These are phyloP conservation scores for Epichloe gansuensis DNA, from an alignment of 2,329 filamentous ascomycete genomes.

Conservation along the genomic window DNA sequence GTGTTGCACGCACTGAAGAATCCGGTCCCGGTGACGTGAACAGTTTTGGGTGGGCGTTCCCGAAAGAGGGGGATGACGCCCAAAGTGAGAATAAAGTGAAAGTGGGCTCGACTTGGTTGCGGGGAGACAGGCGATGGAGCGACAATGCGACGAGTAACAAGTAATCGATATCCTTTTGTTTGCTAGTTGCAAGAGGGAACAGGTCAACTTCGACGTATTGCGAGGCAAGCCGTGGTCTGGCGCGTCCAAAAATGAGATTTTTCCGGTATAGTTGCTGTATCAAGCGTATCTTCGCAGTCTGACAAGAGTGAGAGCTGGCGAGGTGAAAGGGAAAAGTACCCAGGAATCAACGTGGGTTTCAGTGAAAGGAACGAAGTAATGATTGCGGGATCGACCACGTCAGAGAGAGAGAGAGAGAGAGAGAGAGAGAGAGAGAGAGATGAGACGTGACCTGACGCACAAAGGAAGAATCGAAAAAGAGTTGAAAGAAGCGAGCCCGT, in stretches of 20 bases:
- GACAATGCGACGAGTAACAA: not conserved
- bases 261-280: not conserved
- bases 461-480: conserved; percentile 15
- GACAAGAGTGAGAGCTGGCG: not conserved
- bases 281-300: not conserved
- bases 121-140: not conserved
- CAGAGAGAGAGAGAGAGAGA: conserved; percentile 8
- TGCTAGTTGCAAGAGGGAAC: conserved; percentile 13
- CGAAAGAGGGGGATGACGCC: not conserved
- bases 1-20: conserved; percentile 6
- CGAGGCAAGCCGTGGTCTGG: not conserved
- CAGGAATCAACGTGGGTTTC: conserved; percentile 5
- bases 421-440: conserved; percentile 10
- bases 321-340: not conserved
- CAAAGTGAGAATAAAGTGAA: conserved; percentile 4
- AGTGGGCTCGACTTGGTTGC: not conserved
- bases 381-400: conserved; percentile 1
- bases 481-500: conserved; percentile 6
- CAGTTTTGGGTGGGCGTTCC: not conserved
- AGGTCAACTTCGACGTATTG: conserved; percentile 18
- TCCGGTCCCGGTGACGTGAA: conserved; percentile 8
- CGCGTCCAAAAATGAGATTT: not conserved
- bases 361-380: conserved; percentile 5
- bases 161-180: not conserved
- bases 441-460: conserved; percentile 9